phyloP scores from a whole-genome alignment of 2,329 filamentous ascomycete species.

The Ophiocordyceps sinensis region DNA sequence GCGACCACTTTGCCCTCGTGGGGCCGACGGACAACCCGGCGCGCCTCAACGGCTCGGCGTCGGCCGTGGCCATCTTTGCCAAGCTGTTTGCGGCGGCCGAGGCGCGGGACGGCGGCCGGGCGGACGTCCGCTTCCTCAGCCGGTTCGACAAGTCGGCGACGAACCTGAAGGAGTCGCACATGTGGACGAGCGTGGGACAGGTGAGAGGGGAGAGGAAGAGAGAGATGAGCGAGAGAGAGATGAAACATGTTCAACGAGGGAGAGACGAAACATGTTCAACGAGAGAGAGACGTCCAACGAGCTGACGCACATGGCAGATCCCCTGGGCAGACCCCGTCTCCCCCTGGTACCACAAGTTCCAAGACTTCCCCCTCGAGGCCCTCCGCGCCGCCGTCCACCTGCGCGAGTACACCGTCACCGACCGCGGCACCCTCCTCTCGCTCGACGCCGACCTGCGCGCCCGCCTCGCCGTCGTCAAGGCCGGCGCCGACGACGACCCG shows the following conservation, averaged over 20 bases:
- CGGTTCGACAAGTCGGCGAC: constrained; percentile 34
- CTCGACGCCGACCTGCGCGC: constrained; percentile 17
- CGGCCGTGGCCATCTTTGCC: constrained; percentile 16
- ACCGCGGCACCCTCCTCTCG: constrained; percentile 28
- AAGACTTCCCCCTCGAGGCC: constrained; percentile 29
- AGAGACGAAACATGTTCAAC: too few relatives aligned
- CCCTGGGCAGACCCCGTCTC: constrained; percentile 26
- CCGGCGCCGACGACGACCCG: constrained; percentile 19
- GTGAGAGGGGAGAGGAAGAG: too few relatives aligned
- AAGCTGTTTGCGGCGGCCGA: constrained; percentile 14
- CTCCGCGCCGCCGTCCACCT: constrained; percentile 24
- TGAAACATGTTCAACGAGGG: too few relatives aligned
- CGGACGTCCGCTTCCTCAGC: constrained; percentile 24
- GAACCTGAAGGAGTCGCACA: constrained; percentile 30
- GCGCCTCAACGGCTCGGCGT: constrained; percentile 12
- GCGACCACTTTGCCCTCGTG: constrained; percentile 30
- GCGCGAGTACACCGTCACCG: constrained; percentile 31
- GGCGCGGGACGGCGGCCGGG: constrained; percentile 15
- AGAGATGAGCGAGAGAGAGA: too few relatives aligned
- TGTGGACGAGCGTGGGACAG: constrained; percentile 31
- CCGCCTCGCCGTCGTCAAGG: constrained; percentile 20
- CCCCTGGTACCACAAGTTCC: constrained; percentile 31
- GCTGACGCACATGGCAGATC: too few relatives aligned
- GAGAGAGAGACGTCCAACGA: too few relatives aligned
- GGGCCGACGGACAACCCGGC: constrained; percentile 21